Evolutionary conservation across 2,329 filamentous ascomycete genomes (phyloP).

Genomic region (Phoma sp.): DNA sequence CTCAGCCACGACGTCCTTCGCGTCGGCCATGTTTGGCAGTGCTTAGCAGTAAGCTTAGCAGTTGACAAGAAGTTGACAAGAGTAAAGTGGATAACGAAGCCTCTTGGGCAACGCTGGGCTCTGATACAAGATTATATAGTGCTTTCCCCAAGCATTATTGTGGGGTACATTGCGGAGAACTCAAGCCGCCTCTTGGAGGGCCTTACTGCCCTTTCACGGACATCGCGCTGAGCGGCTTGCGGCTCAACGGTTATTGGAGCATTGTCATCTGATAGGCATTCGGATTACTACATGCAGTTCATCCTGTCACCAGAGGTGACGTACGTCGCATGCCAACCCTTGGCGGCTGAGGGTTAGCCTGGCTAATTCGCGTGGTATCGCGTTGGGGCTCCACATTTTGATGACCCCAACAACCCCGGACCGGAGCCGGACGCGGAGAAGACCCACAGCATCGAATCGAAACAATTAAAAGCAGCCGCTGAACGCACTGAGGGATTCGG

Average conservation of each 20-base stretch:
- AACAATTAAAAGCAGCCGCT: conserved; percentile 1
- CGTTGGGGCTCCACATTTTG: conserved; percentile 9
- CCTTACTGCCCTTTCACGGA: conserved; percentile 2
- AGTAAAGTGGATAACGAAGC: conserved; percentile 3
- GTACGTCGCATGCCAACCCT: conserved; percentile 17
- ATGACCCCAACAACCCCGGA: conserved; percentile 16
- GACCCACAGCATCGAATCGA: conserved; percentile 10
- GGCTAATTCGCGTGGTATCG: neutral
- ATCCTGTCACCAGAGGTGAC: conserved; percentile 11
- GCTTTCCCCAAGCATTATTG: conserved; percentile 6
- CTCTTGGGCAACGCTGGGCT: conserved; percentile 15
- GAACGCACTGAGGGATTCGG: conserved; percentile 10
- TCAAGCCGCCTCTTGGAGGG: neutral
- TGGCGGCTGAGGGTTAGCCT: conserved; percentile 1
- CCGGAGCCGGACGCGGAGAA: conserved; percentile 10
- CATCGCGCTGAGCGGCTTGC: conserved; percentile 5
- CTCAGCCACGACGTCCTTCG: conserved; percentile 11
- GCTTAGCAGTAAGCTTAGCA: conserved; percentile 14
- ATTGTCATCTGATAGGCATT: conserved; percentile 4
- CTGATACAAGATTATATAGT: conserved; percentile 12
- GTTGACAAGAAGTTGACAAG: conserved; percentile 12
- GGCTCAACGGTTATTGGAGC: conserved; percentile 13
- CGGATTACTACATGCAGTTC: conserved; percentile 5
- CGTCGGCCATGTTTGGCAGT: conserved; percentile 16
- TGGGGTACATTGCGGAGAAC: conserved; percentile 12